phyloP scores from a whole-genome alignment of 2,329 filamentous ascomycete species.

The Penicillium glabrum region DNA sequence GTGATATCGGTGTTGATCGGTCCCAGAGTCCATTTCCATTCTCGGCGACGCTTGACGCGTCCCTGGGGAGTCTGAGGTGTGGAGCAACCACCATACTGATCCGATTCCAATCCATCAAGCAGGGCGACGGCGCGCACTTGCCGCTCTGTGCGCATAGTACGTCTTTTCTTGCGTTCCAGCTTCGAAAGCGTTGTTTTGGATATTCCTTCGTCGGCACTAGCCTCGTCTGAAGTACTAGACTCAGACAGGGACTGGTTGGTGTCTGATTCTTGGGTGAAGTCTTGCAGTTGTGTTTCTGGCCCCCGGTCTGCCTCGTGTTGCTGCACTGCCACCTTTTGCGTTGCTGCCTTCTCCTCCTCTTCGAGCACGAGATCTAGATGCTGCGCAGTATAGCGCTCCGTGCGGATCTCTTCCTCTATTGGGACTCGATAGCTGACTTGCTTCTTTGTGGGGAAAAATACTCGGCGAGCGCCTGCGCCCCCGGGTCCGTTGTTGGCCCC shows the following conservation, averaged over 20 bases:
- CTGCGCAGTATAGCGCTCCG: constrained; percentile 53
- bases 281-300: constrained; percentile 17
- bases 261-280: constrained; percentile 27
- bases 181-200: constrained; percentile 13
- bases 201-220: constrained; percentile 12
- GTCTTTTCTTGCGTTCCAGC: constrained; percentile 39
- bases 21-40: constrained; percentile 60
- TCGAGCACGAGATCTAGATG: constrained; percentile 54
- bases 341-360: constrained; percentile 3
- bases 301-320: constrained; percentile 8
- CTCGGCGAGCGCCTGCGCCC: constrained; percentile 33
- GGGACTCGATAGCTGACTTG: constrained; percentile 57
- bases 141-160: constrained; percentile 31
- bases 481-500: constrained; percentile 27
- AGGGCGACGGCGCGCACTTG: constrained; percentile 42
- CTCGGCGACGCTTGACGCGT: constrained; percentile 53
- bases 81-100: constrained; percentile 40
- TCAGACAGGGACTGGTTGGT: constrained; percentile 29
- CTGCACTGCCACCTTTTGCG: not conserved
- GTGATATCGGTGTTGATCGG: constrained; percentile 35
- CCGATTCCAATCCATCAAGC: constrained; percentile 46
- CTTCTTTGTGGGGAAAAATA: constrained; percentile 57
- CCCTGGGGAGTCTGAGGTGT: constrained; percentile 55
- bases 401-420: constrained; percentile 61
- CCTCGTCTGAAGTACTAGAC: constrained; percentile 33